Evolutionary conservation across 1,139 yeast species (phyloP), one percentile per base, ranked within the genome.

Genomic region (Geotrichum aggregatum): DNA sequence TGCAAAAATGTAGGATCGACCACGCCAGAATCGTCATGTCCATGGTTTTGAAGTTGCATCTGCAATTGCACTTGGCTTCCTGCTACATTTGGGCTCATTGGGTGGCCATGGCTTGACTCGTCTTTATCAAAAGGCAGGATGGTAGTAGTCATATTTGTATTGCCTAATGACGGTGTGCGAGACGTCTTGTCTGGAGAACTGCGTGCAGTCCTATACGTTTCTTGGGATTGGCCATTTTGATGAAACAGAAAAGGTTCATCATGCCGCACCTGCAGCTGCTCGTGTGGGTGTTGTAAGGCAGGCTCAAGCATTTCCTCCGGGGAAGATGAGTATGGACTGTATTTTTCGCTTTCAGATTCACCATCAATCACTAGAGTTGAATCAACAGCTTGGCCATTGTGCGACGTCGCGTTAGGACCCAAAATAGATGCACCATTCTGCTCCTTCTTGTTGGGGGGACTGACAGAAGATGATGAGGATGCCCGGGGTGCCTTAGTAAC

Each of bases 301-400:
- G 44, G 34, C 2, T 41, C 44, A n/a, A 41, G 14, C 7, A 44
- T 34, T 6, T 21, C 33, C 16, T 44, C 47, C 11, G 40, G 41
- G 6, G 66, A 53, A 13, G 60, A 54, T 16, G 59, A 57, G 14
- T 46, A 54, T 10, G 57, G 56, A 18, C 55, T 47, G 33, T 46
- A 55, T n/a, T 48, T 47, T 11, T 59, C 63, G 34, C 56, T 50
- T 31, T 61, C 63, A 3, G 59, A 58, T n/a, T 58, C 64, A 14
- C 56, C 54, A n/a, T 57, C 47, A 22, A 7, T 13, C 21, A 5
- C 28, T n/a, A n/a, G 10, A 34, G 7, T 34, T 5, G 14, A 13
- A 3, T n/a, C 14, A 34, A n/a, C 16, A n/a, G 14, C 5, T 34
- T 7, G 18, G 36, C n/a, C 11, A 5, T 33, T 11, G 16, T 33